Evolutionary conservation across 2,329 filamentous ascomycete genomes (phyloP).

Genomic region (Eutypa lata): DNA sequence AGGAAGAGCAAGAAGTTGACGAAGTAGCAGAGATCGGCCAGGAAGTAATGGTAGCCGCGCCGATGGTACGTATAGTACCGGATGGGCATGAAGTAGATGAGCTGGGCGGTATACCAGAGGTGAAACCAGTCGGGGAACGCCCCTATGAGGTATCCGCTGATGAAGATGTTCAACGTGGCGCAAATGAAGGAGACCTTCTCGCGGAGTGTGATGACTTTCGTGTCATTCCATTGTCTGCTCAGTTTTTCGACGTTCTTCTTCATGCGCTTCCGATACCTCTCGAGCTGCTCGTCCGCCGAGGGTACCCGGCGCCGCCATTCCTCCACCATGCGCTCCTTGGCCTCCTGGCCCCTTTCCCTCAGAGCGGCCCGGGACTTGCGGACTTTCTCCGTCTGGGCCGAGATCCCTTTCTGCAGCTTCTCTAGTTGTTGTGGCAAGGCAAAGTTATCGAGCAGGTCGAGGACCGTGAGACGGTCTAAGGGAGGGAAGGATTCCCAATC

Average conservation of each 20-base stretch:
- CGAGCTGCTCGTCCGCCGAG: conserved; percentile 85
- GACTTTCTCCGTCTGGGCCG: conserved; percentile 80
- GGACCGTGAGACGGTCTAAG: conserved; percentile 82
- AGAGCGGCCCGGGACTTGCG: conserved; percentile 77
- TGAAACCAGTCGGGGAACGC: conserved; percentile 84
- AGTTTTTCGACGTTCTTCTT: conserved; percentile 84
- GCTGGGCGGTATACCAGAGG: conserved; percentile 84
- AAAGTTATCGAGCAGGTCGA: conserved; percentile 93
- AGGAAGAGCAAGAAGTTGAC: conserved; percentile 84
- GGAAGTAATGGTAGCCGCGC: conserved; percentile 93
- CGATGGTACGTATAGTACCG: conserved; percentile 88
- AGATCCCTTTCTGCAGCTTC: conserved; percentile 80
- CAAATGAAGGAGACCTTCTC: conserved; percentile 97
- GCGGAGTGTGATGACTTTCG: conserved; percentile 78
- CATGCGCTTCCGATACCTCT: conserved; percentile 87
- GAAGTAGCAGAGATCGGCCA: conserved; percentile 97
- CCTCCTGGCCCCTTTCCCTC: conserved; percentile 70
- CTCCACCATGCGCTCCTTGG: conserved; percentile 86
- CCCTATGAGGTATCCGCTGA: conserved; percentile 91
- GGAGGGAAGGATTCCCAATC: conserved; percentile 86
- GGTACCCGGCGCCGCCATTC: conserved; percentile 87
- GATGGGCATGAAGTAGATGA: conserved; percentile 95
- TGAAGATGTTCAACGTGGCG: conserved; percentile 94
- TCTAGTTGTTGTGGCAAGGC: conserved; percentile 87
- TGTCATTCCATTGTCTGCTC: conserved; percentile 82